Evolutionary conservation across 2,329 filamentous ascomycete species (phyloP), one percentile per base, ranked within the genome.

Genomic region (Aspergillus glaucus): DNA sequence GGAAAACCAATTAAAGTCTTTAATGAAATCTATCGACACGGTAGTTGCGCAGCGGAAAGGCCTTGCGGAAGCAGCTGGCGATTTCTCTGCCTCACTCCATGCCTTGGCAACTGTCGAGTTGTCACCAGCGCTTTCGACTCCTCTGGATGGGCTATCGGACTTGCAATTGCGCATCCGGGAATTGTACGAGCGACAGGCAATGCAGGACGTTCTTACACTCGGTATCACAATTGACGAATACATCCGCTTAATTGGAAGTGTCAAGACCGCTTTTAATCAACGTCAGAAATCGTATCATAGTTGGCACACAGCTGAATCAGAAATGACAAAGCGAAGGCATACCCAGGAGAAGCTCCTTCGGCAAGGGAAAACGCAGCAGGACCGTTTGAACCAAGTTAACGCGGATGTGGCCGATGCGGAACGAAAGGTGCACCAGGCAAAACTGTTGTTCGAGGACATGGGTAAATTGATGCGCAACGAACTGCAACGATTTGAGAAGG

Each of bases 151-250:
- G 17, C 79, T 98, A 8, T 95, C 92, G 2, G 91, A 96, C 59
- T 79, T 98, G 2, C 93, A 98, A 68, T 79, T 95, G 52, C 91
- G 92, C 34, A 95, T 98, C 57, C 84, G 87, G 50, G 93, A 98
- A 62, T 82, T 98, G 1, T 97, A 98, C 66, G 90, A 96, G 60
- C 87, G 93, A 19, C 93, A 98, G 70, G 93, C 93, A 9, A 90
- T 96, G 71, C 93, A 98, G 68, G 93, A 98, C 64, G 86, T 97
- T 28, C 78, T 98, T 45, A 98, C 93, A 0, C 84, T 98, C 55
- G 93, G 93, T 34, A 97, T 97, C 63, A 95, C 95, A 40, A 91
- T 98, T 54, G 93, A 98, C 56, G 93, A 98, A 71, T 98, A 98
- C 71, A 94, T 98, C 59, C 88, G 93, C 4, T 74, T 98, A 40